These are phyloP conservation scores for Cynara cardunculus DNA, from an alignment of 129 eudicot species.

Conservation along the genomic window DNA sequence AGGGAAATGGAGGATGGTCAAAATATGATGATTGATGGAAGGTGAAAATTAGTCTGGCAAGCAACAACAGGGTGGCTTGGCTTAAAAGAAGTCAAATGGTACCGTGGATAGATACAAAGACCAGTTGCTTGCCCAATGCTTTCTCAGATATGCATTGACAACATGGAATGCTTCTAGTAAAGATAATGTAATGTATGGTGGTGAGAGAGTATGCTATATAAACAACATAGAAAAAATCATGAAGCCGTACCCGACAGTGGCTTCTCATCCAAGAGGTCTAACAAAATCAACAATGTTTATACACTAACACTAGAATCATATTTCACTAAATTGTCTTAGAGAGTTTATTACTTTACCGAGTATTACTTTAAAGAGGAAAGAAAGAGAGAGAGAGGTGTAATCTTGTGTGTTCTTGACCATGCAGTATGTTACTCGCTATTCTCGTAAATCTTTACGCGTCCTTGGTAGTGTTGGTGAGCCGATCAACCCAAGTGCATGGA, in stretches of 20 bases:
- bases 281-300: no score
- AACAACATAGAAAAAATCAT: no score
- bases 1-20: neutral
- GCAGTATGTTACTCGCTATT: constrained; percentile 88
- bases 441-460: constrained; percentile 94
- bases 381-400: neutral
- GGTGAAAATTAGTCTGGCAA: neutral
- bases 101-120: neutral
- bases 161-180: no score
- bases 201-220: neutral
- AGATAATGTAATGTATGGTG: no score
- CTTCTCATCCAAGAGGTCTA: no score
- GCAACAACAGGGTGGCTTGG: neutral
- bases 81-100: neutral
- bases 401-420: constrained; percentile 18
- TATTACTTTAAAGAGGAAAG: neutral
- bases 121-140: neutral
- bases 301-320: no score
- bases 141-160: neutral
- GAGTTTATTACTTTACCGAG: no score
- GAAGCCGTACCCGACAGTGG: no score
- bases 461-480: constrained; percentile 99
- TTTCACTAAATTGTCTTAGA: no score
- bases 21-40: neutral
- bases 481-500: constrained; percentile 99